Evolutionary conservation across 495 filamentous ascomycete genomes (phyloP), one percentile per base, ranked within the genome.

Genomic region (Hypoxylon crocopeplum): DNA sequence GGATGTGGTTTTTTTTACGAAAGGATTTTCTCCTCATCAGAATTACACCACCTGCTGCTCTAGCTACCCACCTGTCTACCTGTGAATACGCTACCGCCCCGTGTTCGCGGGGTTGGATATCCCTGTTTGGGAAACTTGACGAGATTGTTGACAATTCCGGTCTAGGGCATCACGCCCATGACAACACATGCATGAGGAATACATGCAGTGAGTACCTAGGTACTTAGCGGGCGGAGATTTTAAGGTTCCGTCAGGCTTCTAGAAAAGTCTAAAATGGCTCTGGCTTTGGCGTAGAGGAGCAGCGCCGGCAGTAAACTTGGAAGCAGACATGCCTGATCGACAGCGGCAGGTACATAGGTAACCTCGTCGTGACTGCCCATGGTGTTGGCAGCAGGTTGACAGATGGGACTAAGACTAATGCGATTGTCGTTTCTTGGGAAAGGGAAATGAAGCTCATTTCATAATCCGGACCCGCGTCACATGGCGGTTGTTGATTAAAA

Each of bases 371-470:
- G n/a, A n/a, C n/a, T n/a, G n/a, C n/a, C n/a, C n/a, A n/a, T n/a
- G n/a, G 2, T 22, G 25, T 45, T 45, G 22, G 41, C 41, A 12
- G 16, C 25, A 17, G 20, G n/a, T n/a, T n/a, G n/a, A n/a, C n/a
- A n/a, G n/a, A 45, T 29, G 19, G 30, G 34, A 32, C 19, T 17
- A 29, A 30, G 19, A 24, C 20, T 29, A 22, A 49, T n/a, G n/a
- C n/a, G n/a, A 17, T 30, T 34, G 20, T 15, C 13, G 21, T 36
- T 25, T 40, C 21, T 21, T 42, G 33, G 39, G 38, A 13, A 48
- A 53, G 32, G 32, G 62, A 66, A 56, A 66, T 66, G 62, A 66
- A 53, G 11, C 40, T 66, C 56, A 66, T 66, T 61, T 61, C 42
- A 38, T 50, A 49, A 39, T 45, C 19, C 21, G 44, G 42, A 56